These are phyloP conservation scores for Tagetes erecta DNA, from an alignment of 129 eudicot species.

Conservation along the genomic window DNA sequence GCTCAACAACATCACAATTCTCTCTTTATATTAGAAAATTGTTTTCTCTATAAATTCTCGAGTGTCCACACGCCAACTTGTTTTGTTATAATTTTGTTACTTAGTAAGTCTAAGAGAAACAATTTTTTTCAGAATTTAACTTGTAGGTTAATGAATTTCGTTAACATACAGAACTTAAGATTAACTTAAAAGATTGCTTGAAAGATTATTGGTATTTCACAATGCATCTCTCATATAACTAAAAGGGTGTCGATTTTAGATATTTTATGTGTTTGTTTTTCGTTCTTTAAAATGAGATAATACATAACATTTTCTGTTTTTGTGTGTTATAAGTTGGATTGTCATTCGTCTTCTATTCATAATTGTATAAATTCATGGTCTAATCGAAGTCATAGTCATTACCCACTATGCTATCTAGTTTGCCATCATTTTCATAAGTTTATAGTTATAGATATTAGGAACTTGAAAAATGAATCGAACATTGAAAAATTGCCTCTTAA, in stretches of 20 bases:
- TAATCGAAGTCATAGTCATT: conserved; percentile 18
- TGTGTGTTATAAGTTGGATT: neutral
- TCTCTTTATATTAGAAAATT: too few species aligned
- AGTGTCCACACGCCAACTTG: too few species aligned
- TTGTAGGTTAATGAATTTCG: too few species aligned
- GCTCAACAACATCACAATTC: too few species aligned
- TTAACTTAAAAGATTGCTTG: too few species aligned
- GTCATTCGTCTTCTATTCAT: neutral
- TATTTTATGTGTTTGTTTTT: neutral
- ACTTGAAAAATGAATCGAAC: conserved; percentile 9
- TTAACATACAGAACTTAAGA: too few species aligned
- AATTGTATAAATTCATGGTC: conserved; percentile 6
- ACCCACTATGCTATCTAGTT: conserved; percentile 24
- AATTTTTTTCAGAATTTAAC: too few species aligned
- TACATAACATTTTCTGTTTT: neutral
- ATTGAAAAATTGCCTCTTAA: conserved; percentile 15
- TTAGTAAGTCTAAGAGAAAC: too few species aligned
- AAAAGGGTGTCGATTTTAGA: neutral
- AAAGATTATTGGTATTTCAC: neutral
- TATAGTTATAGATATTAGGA: conserved; percentile 16
- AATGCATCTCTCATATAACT: neutral
- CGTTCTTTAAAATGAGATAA: neutral
- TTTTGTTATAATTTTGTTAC: too few species aligned
- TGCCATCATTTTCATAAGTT: conserved; percentile 16
- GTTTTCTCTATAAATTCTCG: too few species aligned